Evolutionary conservation across 2,329 filamentous ascomycete species (phyloP).

Genomic region (Magnaporthiopsis rhizophila): DNA sequence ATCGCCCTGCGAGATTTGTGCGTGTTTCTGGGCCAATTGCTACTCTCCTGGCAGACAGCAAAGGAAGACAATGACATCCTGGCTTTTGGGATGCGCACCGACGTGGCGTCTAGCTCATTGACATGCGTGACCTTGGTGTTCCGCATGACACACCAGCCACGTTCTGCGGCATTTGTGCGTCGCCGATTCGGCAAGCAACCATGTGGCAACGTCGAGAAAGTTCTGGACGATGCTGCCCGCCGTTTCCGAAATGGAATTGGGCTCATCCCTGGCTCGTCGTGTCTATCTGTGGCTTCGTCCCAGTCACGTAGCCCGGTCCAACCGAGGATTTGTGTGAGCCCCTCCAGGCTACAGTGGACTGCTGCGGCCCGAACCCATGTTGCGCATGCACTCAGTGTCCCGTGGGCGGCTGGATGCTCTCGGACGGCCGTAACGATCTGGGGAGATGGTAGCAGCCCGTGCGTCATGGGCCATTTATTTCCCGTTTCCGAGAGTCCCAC

Average conservation of each 20-base stretch:
- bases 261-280: no score
- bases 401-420: neutral
- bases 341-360: neutral
- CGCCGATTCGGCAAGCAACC: no score
- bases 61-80: no score
- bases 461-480: no score
- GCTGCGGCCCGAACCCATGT: neutral
- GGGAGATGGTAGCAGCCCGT: no score
- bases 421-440: neutral
- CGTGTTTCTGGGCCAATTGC: neutral
- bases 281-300: neutral
- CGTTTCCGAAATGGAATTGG: neutral
- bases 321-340: neutral
- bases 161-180: slow-evolving; percentile 4
- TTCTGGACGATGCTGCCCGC: neutral
- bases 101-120: no score
- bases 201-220: neutral
- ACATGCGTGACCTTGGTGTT: neutral
- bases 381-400: neutral
- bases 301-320: neutral
- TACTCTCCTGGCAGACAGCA: neutral
- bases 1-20: slow-evolving; percentile 4
- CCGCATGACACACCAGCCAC: neutral
- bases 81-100: no score
- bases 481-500: no score